Evolutionary conservation across 1,284 basidiomycete genomes (phyloP).

Genomic region (Ustilago vetiveriae): DNA sequence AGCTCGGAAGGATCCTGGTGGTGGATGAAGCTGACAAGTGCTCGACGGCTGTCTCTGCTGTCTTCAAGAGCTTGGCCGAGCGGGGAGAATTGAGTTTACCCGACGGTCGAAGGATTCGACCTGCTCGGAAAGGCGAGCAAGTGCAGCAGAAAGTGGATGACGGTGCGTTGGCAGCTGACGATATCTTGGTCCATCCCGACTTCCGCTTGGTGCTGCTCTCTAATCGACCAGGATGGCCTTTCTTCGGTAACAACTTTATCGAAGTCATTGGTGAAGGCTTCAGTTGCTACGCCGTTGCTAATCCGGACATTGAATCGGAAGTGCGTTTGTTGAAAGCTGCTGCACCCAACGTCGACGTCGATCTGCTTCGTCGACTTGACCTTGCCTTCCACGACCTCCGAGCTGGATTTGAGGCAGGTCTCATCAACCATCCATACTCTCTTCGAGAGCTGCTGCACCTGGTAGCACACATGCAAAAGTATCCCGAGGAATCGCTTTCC

Average conservation of each 20-base stretch:
- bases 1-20: slow-evolving; percentile 66
- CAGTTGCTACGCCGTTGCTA: slow-evolving; percentile 64
- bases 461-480: slow-evolving; percentile 66
- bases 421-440: slow-evolving; percentile 66
- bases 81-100: slow-evolving; percentile 67
- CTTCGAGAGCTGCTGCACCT: slow-evolving; percentile 68
- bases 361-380: slow-evolving; percentile 62
- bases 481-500: slow-evolving; percentile 65
- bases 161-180: slow-evolving; percentile 10
- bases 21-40: slow-evolving; percentile 69
- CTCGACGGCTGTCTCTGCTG: slow-evolving; percentile 66
- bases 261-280: slow-evolving; percentile 67
- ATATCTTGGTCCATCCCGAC: slow-evolving; percentile 63
- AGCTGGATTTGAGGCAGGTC: slow-evolving; percentile 63
- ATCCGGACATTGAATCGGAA: slow-evolving; percentile 67
- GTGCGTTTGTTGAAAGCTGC: slow-evolving; percentile 63
- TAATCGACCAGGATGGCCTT: slow-evolving; percentile 67
- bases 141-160: neutral
- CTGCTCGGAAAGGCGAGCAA: slow-evolving; percentile 14
- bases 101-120: slow-evolving; percentile 64
- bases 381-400: slow-evolving; percentile 67
- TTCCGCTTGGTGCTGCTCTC: slow-evolving; percentile 68
- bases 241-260: slow-evolving; percentile 67
- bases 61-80: slow-evolving; percentile 66
- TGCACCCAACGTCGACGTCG: slow-evolving; percentile 58